Base-by-base conservation (phyloP, 805 yeast species). In the Jamesozyma gamospora region DNA sequence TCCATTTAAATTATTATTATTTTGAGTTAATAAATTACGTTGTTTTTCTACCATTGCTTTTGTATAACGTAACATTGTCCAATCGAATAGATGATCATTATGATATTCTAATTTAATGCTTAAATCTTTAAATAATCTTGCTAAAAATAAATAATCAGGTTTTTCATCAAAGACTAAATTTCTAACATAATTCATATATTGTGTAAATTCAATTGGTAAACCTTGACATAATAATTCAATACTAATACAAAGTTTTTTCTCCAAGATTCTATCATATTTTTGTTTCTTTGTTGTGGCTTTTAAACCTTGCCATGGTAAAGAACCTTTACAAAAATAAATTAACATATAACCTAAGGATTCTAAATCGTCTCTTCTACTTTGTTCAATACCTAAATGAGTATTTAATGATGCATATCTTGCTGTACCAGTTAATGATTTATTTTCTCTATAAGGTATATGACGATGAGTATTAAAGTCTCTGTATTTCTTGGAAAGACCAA, bases 241-340 rank as follows among this genome's bases (percentile, higher is more conserved):
- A 19, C 94, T 81, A 8, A 95, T 85, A 36, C 94, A 77, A 77
- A 88, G 77, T 64, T 90, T 90, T 70, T 84, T 85, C 61, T 90
- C 96, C 79, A 90, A 80, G 53, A 90, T 92, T 46, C 96, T 75
- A 66, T 90, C 96, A 64, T 90, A 90, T 65, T 92, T 90, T 63
- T 90, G 96, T 67, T 94, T 84, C 67, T 90, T 90, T 13, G 96
- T 86, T 19, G 90, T 92, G 30, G 97, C 98, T 65, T 87, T 87
- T 55, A 90, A 74, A 4, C 98, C 98, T 66, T 90, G 98, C 98
- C 98, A 90, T 40, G 98, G 98, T 54, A 90, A 75, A 15, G 94
- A 82, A 33, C 98, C 97, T 42, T 95, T 77, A 63, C 95, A 82
- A 60, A 90, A 92, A 65, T 90, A 90, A 52, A 90, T 84, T 52